phyloP scores from a whole-genome alignment of 176 grass and related monocot genomes.

The Carex cristatella region DNA sequence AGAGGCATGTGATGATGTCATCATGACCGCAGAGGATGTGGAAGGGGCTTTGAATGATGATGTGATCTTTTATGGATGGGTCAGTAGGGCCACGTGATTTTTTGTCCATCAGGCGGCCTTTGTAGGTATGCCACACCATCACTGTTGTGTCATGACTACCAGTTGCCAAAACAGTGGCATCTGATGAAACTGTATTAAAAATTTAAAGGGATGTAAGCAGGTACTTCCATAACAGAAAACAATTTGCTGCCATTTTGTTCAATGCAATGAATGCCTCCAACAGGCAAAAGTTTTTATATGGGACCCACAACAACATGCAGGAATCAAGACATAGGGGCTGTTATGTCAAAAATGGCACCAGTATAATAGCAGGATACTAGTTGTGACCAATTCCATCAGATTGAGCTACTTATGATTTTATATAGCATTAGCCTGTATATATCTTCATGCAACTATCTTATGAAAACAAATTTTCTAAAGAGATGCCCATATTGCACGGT shows the following conservation, averaged over 20 bases:
- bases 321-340: not conserved
- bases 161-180: conserved; percentile 76
- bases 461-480: not conserved
- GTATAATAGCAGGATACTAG: not conserved
- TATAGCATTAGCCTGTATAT: not conserved
- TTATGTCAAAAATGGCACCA: not conserved
- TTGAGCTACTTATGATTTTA: not conserved
- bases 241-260: conserved; percentile 18
- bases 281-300: not conserved
- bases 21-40: conserved; percentile 98
- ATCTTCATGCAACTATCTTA: not conserved
- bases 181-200: conserved; percentile 71
- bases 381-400: conserved; percentile 6
- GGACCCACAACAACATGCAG: not conserved
- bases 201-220: conserved; percentile 24
- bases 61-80: conserved; percentile 52
- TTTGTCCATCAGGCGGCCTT: conserved; percentile 58
- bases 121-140: conserved; percentile 95
- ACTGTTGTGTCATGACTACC: conserved; percentile 98
- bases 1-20: conserved; percentile 96
- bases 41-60: conserved; percentile 70
- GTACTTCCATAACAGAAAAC: conserved; percentile 16
- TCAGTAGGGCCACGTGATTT: conserved; percentile 49
- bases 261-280: not conserved
- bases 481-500: not conserved